Evolutionary conservation across 768 basidiomycete species (phyloP).

Genomic region (Cystobasidium tubakii): DNA sequence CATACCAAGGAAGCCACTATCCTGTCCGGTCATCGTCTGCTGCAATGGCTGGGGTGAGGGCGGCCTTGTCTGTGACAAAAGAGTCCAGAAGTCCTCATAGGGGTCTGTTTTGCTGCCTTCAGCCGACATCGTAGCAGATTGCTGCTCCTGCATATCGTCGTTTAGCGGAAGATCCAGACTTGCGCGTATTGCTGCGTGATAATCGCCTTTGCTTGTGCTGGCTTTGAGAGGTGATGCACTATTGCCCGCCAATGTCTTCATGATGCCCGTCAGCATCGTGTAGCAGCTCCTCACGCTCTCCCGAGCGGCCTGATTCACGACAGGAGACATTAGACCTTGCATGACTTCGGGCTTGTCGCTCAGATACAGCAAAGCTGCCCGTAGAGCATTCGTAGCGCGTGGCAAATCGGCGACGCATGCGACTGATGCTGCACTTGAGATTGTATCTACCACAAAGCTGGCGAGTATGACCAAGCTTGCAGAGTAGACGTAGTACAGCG

Average conservation of each 20-base stretch:
- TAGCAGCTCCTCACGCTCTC: background rate
- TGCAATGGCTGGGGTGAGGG: background rate
- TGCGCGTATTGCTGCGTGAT: background rate
- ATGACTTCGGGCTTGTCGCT: background rate
- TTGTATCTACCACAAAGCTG: background rate
- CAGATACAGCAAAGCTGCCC: background rate
- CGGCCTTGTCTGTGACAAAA: background rate
- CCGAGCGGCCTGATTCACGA: background rate
- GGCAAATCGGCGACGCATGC: background rate
- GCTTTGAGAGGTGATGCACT: background rate
- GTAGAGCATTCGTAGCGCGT: background rate
- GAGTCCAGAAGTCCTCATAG: background rate
- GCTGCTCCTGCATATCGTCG: background rate
- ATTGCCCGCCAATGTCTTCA: background rate
- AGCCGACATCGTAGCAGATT: background rate
- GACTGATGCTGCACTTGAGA: background rate
- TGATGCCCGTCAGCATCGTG: background rate
- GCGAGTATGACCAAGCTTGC: conserved; percentile 2
- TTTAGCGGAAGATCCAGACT: background rate
- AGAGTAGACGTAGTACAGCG: conserved; percentile 11
- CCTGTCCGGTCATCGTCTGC: background rate
- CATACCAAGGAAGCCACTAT: background rate
- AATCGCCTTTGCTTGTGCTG: background rate
- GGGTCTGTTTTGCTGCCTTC: background rate
- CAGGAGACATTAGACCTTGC: background rate